A percentile compares a stretch with the other conserved stretches of the same genome.
Evolutionary conservation across 2,329 filamentous ascomycete genomes (phyloP).

Genomic region (Fusarium keratoplasticum): DNA sequence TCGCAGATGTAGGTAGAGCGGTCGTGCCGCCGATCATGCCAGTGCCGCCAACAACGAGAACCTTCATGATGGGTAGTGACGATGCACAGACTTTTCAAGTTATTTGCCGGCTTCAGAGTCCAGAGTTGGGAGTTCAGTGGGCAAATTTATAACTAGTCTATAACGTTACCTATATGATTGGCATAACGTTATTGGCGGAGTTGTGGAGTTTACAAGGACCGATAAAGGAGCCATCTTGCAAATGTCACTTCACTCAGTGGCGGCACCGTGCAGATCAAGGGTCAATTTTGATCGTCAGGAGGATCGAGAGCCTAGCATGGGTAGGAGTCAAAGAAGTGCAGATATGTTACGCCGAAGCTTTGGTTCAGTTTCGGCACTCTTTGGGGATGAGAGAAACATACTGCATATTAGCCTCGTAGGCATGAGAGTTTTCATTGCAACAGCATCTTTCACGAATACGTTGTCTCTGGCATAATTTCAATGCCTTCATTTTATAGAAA

Average conservation of each 20-base stretch:
- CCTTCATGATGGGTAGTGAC: background rate
- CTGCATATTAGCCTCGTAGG: no score
- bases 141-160: background rate
- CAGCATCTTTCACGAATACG: no score
- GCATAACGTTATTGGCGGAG: background rate
- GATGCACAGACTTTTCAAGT: background rate
- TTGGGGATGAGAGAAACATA: no score
- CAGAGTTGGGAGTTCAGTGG: background rate
- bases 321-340: no score
- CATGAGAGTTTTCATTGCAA: no score
- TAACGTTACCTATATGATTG: background rate
- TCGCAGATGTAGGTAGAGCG: background rate
- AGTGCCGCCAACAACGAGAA: background rate
- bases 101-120: background rate
- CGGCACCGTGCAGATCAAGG: no score
- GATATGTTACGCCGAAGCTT: no score
- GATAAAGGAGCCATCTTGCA: background rate
- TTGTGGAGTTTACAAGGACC: background rate
- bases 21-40: background rate
- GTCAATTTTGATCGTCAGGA: no score
- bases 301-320: no score
- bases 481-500: no score
- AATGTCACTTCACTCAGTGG: background rate
- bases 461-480: no score
- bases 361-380: no score